Evolutionary conservation across 2,329 filamentous ascomycete genomes (phyloP).

Genomic region (Polychaeton citri): DNA sequence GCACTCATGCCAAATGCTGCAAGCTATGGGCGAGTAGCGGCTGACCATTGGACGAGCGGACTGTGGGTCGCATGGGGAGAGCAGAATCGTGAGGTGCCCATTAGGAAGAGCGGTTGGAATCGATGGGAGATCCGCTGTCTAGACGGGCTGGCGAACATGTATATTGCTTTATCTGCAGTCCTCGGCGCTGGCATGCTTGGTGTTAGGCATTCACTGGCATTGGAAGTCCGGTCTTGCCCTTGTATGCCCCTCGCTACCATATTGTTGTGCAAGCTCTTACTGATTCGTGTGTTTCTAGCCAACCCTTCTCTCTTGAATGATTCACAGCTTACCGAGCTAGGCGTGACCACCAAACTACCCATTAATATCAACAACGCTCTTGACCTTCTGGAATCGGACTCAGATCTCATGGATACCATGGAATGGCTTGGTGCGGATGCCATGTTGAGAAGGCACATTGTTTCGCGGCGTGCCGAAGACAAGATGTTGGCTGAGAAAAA

Average conservation of each 20-base stretch:
- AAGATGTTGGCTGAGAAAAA: neutral
- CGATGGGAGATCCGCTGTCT: slow-evolving; percentile 70
- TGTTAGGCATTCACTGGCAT: slow-evolving; percentile 21
- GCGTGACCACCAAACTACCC: neutral
- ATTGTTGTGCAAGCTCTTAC: too few species aligned
- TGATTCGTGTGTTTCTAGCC: too few species aligned
- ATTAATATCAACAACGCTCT: neutral
- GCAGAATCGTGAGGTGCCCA: slow-evolving; percentile 63
- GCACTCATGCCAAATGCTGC: slow-evolving; percentile 53
- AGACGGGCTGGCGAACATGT: slow-evolving; percentile 71
- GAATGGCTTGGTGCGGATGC: neutral
- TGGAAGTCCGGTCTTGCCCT: neutral
- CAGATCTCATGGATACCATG: neutral
- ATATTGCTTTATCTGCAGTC: slow-evolving; percentile 52
- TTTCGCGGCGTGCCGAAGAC: neutral
- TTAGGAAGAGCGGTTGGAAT: slow-evolving; percentile 42
- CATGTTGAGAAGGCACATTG: neutral
- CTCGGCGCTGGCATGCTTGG: slow-evolving; percentile 48
- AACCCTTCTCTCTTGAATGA: neutral
- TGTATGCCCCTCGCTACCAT: too few species aligned
- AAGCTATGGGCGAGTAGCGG: slow-evolving; percentile 55
- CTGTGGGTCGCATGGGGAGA: slow-evolving; percentile 70
- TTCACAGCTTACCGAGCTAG: neutral
- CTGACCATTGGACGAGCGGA: slow-evolving; percentile 66
- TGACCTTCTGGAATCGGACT: neutral